A percentile compares a stretch with the other conserved stretches of the same genome.
Evolutionary conservation across 2,329 filamentous ascomycete species (phyloP).

Genomic region (Zarea fungicola): DNA sequence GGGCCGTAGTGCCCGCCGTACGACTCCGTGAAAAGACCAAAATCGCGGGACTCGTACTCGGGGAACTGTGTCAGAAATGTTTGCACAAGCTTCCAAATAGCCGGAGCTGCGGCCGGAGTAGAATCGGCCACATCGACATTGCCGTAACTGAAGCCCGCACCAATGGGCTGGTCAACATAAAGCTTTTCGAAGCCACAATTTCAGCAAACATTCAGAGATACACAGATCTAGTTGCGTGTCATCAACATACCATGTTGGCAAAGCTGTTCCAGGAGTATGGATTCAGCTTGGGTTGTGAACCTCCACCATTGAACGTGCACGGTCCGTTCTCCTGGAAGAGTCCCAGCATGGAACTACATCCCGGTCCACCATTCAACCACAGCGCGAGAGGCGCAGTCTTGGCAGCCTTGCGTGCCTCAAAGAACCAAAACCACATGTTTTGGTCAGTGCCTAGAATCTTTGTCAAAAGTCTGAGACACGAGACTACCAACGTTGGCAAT

Average conservation of each 20-base stretch:
- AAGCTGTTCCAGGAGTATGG: slow-evolving; percentile 37
- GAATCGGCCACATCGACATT: not conserved
- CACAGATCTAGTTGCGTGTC: slow-evolving; percentile 25
- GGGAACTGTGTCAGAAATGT: slow-evolving; percentile 60
- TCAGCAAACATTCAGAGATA: slow-evolving; percentile 28
- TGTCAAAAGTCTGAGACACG: slow-evolving; percentile 35
- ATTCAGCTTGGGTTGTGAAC: slow-evolving; percentile 35
- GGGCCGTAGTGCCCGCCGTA: slow-evolving; percentile 58
- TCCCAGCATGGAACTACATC: slow-evolving; percentile 34
- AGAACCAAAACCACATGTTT: slow-evolving; percentile 42
- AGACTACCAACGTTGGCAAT: too few species aligned
- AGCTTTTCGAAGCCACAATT: slow-evolving; percentile 23
- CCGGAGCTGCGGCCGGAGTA: slow-evolving; percentile 29
- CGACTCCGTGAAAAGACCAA: slow-evolving; percentile 48
- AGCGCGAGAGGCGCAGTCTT: slow-evolving; percentile 30
- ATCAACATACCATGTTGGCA: slow-evolving; percentile 31
- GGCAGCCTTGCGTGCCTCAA: slow-evolving; percentile 25
- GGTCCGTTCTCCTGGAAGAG: slow-evolving; percentile 41
- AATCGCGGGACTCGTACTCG: slow-evolving; percentile 53
- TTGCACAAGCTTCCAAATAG: slow-evolving; percentile 52
- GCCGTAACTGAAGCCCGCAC: slow-evolving; percentile 27
- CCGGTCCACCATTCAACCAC: slow-evolving; percentile 38
- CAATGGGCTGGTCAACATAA: slow-evolving; percentile 19
- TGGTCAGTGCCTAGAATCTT: slow-evolving; percentile 17
- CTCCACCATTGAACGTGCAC: slow-evolving; percentile 35